Conservation (phyloP, 2,329 filamentous ascomycete genomes). For the Alternaria burnsii region DNA sequence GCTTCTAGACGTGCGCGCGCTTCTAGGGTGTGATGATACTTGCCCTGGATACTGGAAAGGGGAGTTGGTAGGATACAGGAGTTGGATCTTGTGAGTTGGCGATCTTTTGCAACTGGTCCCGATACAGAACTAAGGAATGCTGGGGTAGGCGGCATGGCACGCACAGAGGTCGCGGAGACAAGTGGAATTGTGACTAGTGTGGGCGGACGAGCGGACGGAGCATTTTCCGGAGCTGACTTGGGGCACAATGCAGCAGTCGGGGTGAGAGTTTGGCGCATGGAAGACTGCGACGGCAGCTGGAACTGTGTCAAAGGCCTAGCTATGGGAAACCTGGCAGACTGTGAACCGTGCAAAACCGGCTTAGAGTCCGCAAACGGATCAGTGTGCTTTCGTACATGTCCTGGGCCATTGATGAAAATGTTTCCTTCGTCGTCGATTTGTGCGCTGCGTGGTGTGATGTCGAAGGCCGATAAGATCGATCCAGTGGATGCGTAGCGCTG, state of each 20-base stretch:
- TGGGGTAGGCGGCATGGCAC: not conserved
- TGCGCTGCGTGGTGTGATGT: not conserved
- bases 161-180: not conserved
- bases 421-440: not conserved
- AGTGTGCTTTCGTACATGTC: slow-evolving; percentile 10
- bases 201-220: not conserved
- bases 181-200: not conserved
- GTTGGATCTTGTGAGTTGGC: not conserved
- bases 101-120: not conserved
- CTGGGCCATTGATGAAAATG: not conserved
- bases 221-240: not conserved
- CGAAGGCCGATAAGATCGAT: slow-evolving; percentile 1
- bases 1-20: slow-evolving; percentile 10
- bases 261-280: no score
- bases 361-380: slow-evolving; percentile 15
- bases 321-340: not conserved
- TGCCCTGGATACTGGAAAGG: not conserved
- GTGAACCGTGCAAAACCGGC: no score
- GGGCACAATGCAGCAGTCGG: not conserved
- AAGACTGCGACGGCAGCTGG: not conserved
- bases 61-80: slow-evolving; percentile 15
- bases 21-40: not conserved
- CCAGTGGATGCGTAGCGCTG: not conserved
- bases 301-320: not conserved
- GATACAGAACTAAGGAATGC: not conserved